phyloP scores from a whole-genome alignment of 2,329 filamentous ascomycete species.

The Dactylellina haptotyla region DNA sequence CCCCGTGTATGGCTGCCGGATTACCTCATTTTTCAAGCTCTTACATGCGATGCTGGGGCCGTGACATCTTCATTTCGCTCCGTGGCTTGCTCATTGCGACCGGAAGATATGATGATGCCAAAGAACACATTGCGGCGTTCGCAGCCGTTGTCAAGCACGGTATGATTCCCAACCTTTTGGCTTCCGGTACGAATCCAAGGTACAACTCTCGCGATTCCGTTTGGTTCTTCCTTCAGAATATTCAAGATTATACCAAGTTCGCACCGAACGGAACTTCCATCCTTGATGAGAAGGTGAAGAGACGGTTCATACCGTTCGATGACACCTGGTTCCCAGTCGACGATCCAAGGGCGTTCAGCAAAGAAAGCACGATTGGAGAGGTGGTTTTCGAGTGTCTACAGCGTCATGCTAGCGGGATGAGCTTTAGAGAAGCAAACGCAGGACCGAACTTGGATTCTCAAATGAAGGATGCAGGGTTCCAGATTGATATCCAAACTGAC shows the following conservation, averaged over 20 bases:
- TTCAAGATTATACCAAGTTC: conserved; percentile 89
- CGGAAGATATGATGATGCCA: conserved; percentile 85
- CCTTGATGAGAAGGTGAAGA: conserved; percentile 78
- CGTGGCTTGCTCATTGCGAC: conserved; percentile 92
- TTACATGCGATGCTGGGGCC: conserved; percentile 97
- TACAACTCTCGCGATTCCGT: conserved; percentile 97
- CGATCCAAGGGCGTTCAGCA: conserved; percentile 85
- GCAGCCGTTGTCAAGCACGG: conserved; percentile 96
- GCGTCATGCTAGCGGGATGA: conserved; percentile 87
- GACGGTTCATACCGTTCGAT: conserved; percentile 92
- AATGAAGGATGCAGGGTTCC: conserved; percentile 90
- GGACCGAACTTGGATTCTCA: conserved; percentile 87
- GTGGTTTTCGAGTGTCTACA: conserved; percentile 93
- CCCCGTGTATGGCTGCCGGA: conserved; percentile 89
- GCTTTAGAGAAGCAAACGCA: conserved; percentile 93
- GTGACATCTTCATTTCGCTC: conserved; percentile 95
- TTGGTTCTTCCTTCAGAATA: conserved; percentile 97
- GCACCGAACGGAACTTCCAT: conserved; percentile 79
- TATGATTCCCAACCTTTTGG: conserved; percentile 94
- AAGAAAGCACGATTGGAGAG: conserved; percentile 83
- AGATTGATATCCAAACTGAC: conserved; percentile 79
- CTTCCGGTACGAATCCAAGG: conserved; percentile 82
- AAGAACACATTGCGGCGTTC: conserved; percentile 93
- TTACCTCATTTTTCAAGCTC: conserved; percentile 92
- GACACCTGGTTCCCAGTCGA: conserved; percentile 90